Evolutionary conservation across 352 stramenopile species (phyloP), one percentile per base, ranked within the genome.

Genomic region (Globisporangium radiosum): DNA sequence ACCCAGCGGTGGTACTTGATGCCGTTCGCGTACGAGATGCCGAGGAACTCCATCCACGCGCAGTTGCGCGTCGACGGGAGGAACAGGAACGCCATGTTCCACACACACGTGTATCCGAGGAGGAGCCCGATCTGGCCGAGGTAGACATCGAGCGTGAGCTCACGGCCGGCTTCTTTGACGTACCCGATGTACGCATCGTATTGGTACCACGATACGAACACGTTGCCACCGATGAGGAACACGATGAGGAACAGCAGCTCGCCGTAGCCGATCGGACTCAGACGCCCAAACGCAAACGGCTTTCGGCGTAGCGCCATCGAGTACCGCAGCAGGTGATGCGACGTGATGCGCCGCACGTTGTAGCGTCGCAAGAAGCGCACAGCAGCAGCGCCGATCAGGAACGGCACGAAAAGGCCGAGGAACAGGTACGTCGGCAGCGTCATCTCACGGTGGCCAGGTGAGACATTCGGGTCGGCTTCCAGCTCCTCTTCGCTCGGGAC

Each of bases 1-100:
- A 70, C 56, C 70, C 70, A 78, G 39, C 68, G 72, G 39, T 78
- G 71, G 51, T 76, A 76, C 54, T 76, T 76, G 57, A 78, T 53
- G 3, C 59, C 68, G 44, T 73, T 73, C 11, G 65, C 64, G 55
- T 72, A 75, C 47, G 70, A 73, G 52, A 78, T 63, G 45, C 59
- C 59, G 52, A 75, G 40, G 48, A 69, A 73, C 49, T 75, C 70
- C 60, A 73, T 71, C 70, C 70, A 78, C 33, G 59, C 61, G 44
- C 61, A 61, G 39, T 73, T 69, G 25, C 70, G 67, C 39, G 70
- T 78, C n/a, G 56, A 58, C 17, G 69, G 69, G 6, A 78, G 45
- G 8, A 71, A 70, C 5, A 77, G 44, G 52, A 75, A 78, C 17
- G 70, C 71, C 47, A 74, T 66, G 57, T 74, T 80, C 47, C 64